phyloP scores from a whole-genome alignment of 257 asterid species.

The Apocynum venetum region DNA sequence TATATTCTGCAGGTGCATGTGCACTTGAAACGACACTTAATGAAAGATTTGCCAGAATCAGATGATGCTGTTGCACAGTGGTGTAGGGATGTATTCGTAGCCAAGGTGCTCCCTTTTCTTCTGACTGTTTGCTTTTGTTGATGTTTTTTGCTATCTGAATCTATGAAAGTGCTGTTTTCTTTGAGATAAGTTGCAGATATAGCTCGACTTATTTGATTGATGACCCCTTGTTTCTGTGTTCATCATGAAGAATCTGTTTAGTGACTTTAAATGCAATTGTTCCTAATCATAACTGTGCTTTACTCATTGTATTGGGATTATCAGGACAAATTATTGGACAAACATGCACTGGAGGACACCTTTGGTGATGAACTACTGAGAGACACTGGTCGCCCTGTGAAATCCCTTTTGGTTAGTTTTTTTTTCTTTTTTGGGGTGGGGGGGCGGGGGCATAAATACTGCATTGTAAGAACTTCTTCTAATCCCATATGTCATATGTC shows the following conservation, averaged over 20 bases:
- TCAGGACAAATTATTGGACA: constrained; percentile 84
- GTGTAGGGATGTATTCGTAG: constrained; percentile 76
- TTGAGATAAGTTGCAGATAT: neutral
- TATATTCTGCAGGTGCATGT: constrained; percentile 64
- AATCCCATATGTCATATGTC: neutral
- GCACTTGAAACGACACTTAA: constrained; percentile 71
- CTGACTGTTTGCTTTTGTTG: neutral
- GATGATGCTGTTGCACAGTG: constrained; percentile 85
- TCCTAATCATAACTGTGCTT: constrained; percentile 8
- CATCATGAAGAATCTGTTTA: neutral
- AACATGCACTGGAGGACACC: constrained; percentile 54
- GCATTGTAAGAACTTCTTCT: neutral
- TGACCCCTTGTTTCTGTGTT: neutral
- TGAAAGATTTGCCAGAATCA: constrained; percentile 81
- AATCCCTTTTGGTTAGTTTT: constrained; percentile 68
- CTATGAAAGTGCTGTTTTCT: neutral
- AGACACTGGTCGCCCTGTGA: constrained; percentile 67
- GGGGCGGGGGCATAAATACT: neutral
- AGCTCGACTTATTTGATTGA: neutral
- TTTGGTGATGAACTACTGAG: constrained; percentile 56
- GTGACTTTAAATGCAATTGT: neutral
- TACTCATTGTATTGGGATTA: neutral
- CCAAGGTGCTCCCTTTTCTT: constrained; percentile 49
- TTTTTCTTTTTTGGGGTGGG: neutral
- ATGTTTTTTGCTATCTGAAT: neutral